Evolutionary conservation across 768 basidiomycete genomes (phyloP).

Genomic region (Boletales sp.): DNA sequence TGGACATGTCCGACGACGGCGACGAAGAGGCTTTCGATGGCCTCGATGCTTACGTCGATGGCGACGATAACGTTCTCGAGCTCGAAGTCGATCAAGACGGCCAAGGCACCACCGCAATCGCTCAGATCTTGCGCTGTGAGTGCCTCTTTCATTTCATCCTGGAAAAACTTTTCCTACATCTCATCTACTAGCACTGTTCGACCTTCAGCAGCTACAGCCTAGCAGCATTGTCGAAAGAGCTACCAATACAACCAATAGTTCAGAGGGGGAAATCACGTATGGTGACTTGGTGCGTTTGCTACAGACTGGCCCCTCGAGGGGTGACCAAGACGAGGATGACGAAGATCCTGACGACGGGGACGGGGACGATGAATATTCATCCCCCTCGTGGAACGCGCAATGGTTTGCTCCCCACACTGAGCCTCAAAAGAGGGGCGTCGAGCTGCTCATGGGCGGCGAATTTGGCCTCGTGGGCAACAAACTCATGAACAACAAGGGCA

Average conservation of each 20-base stretch:
- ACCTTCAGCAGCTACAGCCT: constrained; percentile 22
- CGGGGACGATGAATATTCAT: constrained; percentile 28
- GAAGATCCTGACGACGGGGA: constrained; percentile 39
- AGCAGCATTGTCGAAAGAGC: constrained; percentile 9
- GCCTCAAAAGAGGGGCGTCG: constrained; percentile 60
- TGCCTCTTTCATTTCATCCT: neutral
- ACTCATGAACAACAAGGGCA: constrained; percentile 38
- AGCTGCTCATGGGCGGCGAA: constrained; percentile 71
- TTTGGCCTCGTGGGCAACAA: constrained; percentile 68
- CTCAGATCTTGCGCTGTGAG: constrained; percentile 31
- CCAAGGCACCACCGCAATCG: constrained; percentile 8
- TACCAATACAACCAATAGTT: neutral
- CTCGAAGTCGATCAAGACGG: constrained; percentile 28
- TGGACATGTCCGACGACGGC: constrained; percentile 23
- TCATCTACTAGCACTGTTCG: constrained; percentile 24
- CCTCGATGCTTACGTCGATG: constrained; percentile 34
- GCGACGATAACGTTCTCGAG: constrained; percentile 33
- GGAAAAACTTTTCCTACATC: constrained; percentile 1
- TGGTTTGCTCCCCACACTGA: constrained; percentile 45
- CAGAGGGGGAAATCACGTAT: constrained; percentile 17
- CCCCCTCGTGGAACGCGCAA: constrained; percentile 22
- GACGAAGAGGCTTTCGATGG: constrained; percentile 34
- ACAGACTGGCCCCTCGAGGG: constrained; percentile 7
- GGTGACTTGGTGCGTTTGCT: constrained; percentile 24
- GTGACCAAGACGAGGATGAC: constrained; percentile 38